Evolutionary conservation across 805 yeast genomes (phyloP).

Genomic region (Lipomyces orientalis): DNA sequence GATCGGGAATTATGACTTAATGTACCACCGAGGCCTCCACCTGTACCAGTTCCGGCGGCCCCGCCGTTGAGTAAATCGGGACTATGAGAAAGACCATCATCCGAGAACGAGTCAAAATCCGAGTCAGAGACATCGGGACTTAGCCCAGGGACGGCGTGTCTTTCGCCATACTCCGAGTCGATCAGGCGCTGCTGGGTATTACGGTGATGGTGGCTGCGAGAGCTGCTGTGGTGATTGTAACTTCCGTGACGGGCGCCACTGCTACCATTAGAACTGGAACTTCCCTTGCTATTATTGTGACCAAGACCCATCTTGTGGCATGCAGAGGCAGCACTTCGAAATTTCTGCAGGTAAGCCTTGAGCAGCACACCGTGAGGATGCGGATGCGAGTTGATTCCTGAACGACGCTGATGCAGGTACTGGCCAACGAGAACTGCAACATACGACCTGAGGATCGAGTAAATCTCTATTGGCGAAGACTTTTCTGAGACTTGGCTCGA

Average conservation of each 20-base stretch:
- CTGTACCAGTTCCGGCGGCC: background rate
- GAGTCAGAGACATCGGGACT: conserved; percentile 34
- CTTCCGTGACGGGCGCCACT: background rate
- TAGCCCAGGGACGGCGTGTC: conserved; percentile 24
- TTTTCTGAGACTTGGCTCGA: background rate
- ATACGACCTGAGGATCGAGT: conserved; percentile 18
- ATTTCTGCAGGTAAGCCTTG: conserved; percentile 22
- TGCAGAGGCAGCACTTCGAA: conserved; percentile 17
- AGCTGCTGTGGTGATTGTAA: background rate
- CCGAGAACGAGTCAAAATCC: conserved; percentile 30
- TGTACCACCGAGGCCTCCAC: background rate
- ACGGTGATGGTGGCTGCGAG: conserved; percentile 7
- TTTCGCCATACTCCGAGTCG: conserved; percentile 15
- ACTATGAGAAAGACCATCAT: conserved; percentile 21
- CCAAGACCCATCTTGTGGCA: background rate
- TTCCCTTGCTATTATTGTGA: background rate
- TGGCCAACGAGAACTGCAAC: conserved; percentile 26
- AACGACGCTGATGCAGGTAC: conserved; percentile 27
- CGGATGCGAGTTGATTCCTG: conserved; percentile 27
- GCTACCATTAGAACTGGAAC: conserved; percentile 5
- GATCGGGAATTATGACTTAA: background rate
- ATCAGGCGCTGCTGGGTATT: background rate
- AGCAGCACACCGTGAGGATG: conserved; percentile 27
- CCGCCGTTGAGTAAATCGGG: conserved; percentile 2
- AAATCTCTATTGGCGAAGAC: conserved; percentile 15